Conservation (phyloP, 768 basidiomycete genomes). For the Macrolepiota albuminosa region DNA sequence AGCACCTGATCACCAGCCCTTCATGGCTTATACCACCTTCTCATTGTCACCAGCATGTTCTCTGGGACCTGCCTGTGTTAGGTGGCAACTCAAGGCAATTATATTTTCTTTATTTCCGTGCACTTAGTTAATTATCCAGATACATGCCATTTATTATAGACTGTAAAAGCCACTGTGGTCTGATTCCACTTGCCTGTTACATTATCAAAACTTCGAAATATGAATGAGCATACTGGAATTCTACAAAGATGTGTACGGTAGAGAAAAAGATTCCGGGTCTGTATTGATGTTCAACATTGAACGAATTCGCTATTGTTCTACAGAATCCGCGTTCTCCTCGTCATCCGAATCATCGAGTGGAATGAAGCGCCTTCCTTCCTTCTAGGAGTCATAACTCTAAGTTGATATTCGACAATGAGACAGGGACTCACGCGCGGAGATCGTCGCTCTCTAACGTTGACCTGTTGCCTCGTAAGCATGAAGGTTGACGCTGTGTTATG, state of each 20-base stretch:
- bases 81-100: no score
- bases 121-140: no score
- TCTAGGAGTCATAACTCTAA: slow-evolving; percentile 18
- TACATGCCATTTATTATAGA: no score
- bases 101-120: no score
- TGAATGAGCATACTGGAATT: not conserved
- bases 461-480: not conserved
- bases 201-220: no score
- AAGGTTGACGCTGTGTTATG: not conserved
- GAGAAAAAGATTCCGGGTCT: not conserved
- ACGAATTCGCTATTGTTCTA: not conserved
- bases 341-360: slow-evolving; percentile 41
- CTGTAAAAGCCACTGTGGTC: no score
- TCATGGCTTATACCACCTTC: no score
- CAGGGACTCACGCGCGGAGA: slow-evolving; percentile 22
- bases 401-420: not conserved
- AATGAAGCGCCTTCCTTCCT: slow-evolving; percentile 44
- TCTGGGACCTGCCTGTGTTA: no score
- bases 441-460: slow-evolving; percentile 18
- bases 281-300: not conserved
- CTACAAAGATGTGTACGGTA: not conserved
- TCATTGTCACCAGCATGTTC: no score
- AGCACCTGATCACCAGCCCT: no score
- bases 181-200: no score
- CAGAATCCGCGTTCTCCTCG: not conserved